Evolutionary conservation across 495 filamentous ascomycete species (phyloP).

Genomic region (Aspergillus asperescens): DNA sequence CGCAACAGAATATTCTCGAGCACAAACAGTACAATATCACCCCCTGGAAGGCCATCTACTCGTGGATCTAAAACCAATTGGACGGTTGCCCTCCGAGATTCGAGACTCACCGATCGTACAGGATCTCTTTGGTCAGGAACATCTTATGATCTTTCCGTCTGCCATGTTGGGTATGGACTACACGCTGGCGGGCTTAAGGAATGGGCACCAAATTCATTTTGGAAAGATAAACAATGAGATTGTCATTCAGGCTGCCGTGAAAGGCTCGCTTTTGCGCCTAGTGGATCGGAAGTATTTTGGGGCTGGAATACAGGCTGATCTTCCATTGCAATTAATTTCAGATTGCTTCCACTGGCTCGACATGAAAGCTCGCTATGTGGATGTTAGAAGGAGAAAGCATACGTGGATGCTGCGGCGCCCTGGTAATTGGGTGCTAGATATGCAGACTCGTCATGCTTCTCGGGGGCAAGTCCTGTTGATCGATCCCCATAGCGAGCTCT

Average conservation of each 20-base stretch:
- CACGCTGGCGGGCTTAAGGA: conserved; percentile 22
- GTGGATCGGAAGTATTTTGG: neutral
- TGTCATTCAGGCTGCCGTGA: conserved; percentile 20
- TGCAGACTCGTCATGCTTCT: conserved; percentile 19
- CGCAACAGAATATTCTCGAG: too few species aligned
- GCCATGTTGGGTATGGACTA: conserved; percentile 42
- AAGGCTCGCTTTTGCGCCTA: conserved; percentile 28
- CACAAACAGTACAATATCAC: too few species aligned
- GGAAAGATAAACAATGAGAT: conserved; percentile 27
- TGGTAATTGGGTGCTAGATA: conserved; percentile 29
- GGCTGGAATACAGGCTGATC: too few species aligned
- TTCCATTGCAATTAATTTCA: conserved; percentile 43
- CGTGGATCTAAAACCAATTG: conserved; percentile 47
- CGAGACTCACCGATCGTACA: conserved; percentile 33
- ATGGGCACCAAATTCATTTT: conserved; percentile 38
- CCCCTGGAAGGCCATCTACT: conserved; percentile 51
- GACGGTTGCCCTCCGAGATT: conserved; percentile 45
- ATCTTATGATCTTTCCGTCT: conserved; percentile 38
- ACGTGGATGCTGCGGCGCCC: too few species aligned
- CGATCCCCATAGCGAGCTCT: conserved; percentile 28
- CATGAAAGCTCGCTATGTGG: conserved; percentile 32
- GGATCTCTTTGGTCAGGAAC: conserved; percentile 39
- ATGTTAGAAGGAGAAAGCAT: too few species aligned
- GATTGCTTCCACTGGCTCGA: conserved; percentile 57
- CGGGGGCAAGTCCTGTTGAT: conserved; percentile 16